A percentile compares a stretch with the other conserved stretches of the same genome.
Evolutionary conservation across 2,329 filamentous ascomycete species (phyloP).

Genomic region (Diaporthe sp.): DNA sequence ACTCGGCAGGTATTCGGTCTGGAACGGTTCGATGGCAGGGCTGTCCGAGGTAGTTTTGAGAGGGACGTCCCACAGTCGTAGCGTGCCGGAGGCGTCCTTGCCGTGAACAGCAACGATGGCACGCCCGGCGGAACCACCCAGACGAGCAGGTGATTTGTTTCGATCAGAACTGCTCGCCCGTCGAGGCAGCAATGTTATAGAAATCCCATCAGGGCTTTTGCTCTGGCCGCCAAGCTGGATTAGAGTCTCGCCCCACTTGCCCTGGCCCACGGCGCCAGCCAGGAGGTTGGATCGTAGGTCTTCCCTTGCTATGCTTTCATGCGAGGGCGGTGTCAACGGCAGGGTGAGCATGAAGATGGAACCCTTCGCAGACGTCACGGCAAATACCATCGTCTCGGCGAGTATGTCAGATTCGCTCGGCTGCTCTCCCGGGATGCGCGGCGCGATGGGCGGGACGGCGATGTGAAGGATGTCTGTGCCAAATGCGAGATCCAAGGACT

Average conservation of each 20-base stretch:
- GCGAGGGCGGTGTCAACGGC: constrained; percentile 73
- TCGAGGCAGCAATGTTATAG: constrained; percentile 62
- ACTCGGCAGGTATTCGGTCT: constrained; percentile 69
- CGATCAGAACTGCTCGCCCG: constrained; percentile 42
- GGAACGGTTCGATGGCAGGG: constrained; percentile 64
- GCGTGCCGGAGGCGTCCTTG: constrained; percentile 69
- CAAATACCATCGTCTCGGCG: constrained; percentile 71
- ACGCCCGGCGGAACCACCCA: constrained; percentile 50
- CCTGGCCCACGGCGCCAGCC: constrained; percentile 68
- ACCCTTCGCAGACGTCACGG: constrained; percentile 70
- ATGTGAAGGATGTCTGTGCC: constrained; percentile 69
- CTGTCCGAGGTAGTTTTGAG: constrained; percentile 57
- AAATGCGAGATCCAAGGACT: constrained; percentile 72
- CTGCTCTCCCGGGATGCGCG: constrained; percentile 63
- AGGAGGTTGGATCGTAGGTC: constrained; percentile 66
- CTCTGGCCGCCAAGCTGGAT: constrained; percentile 67
- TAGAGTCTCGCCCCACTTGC: constrained; percentile 74
- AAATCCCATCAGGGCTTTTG: constrained; percentile 66
- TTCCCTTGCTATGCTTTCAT: constrained; percentile 68
- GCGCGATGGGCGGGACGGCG: constrained; percentile 67
- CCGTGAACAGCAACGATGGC: constrained; percentile 73
- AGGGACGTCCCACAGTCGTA: constrained; percentile 71
- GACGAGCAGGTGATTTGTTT: constrained; percentile 52
- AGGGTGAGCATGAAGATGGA: constrained; percentile 71
- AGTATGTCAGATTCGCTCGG: constrained; percentile 62